Percentiles rank a stretch among this genome's conserved stretches.
Evolutionary conservation across 768 basidiomycete species (phyloP).

Genomic region (Lactarius sp.): DNA sequence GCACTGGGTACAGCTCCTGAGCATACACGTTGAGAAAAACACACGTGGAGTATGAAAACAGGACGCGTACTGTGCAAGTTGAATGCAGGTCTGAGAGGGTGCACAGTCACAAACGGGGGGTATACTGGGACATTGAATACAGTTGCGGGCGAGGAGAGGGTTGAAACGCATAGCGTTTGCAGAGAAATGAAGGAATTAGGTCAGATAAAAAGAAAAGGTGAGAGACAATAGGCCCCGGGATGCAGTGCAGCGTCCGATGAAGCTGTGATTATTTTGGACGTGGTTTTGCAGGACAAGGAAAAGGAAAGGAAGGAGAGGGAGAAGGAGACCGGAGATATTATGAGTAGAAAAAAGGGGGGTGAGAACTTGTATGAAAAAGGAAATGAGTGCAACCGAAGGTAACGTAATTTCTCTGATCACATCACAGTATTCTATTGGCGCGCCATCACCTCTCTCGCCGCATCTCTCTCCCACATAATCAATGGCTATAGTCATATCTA

Average conservation of each 20-base stretch:
- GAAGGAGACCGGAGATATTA: no score
- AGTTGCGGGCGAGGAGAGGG: slow-evolving; percentile 30
- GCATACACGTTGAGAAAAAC: slow-evolving; percentile 1
- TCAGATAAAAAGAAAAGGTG: slow-evolving; percentile 1
- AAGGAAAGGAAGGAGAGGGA: neutral
- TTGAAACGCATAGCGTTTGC: slow-evolving; percentile 25
- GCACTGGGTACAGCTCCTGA: slow-evolving; percentile 58
- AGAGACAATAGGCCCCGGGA: neutral
- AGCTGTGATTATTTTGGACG: neutral
- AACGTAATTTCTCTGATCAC: no score
- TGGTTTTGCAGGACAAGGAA: neutral
- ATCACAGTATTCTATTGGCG: no score
- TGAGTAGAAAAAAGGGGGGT: neutral
- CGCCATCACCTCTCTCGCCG: no score
- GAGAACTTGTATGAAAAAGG: neutral
- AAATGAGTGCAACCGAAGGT: no score
- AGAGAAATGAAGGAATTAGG: slow-evolving; percentile 20
- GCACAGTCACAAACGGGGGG: slow-evolving; percentile 53
- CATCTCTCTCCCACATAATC: neutral
- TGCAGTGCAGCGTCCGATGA: slow-evolving; percentile 3
- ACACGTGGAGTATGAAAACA: neutral
- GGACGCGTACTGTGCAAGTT: slow-evolving; percentile 51
- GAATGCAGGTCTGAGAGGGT: slow-evolving; percentile 52
- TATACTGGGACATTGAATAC: slow-evolving; percentile 41
- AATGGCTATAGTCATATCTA: slow-evolving; percentile 24